phyloP scores from a whole-genome alignment of 2,329 filamentous ascomycete genomes.

The Neodidymelliopsis sp. region DNA sequence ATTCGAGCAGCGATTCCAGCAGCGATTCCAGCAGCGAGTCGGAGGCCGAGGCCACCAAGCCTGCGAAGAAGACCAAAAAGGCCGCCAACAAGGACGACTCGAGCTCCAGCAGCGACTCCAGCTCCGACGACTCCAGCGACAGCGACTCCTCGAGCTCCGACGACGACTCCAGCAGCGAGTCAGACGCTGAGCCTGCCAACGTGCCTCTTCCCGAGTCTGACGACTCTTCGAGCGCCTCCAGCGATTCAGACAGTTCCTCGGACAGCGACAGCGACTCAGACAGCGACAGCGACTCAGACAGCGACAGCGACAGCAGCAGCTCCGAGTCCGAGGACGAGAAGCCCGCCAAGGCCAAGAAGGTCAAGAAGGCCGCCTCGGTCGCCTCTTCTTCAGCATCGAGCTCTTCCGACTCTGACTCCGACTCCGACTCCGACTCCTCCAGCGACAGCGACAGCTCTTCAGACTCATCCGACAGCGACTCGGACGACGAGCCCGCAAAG shows the following conservation, averaged over 20 bases:
- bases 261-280: conserved; percentile 31
- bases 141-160: conserved; percentile 28
- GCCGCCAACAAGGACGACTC: conserved; percentile 21
- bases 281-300: conserved; percentile 28
- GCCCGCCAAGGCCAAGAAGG: conserved; percentile 26
- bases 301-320: conserved; percentile 25
- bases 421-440: conserved; percentile 28
- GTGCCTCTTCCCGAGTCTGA: conserved; percentile 38
- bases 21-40: conserved; percentile 39
- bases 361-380: conserved; percentile 36
- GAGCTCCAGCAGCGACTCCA: conserved; percentile 24
- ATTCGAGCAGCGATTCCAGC: conserved; percentile 35
- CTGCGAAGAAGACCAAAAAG: conserved; percentile 27
- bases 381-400: conserved; percentile 43
- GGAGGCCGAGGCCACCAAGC: conserved; percentile 38
- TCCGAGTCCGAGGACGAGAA: conserved; percentile 37
- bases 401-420: conserved; percentile 34
- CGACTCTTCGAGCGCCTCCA: conserved; percentile 36
- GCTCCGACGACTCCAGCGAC: conserved; percentile 23
- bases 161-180: conserved; percentile 33
- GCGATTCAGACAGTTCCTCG: conserved; percentile 31
- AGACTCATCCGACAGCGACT: conserved; percentile 36
- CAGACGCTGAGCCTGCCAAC: conserved; percentile 36
- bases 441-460: no score
- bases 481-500: conserved; percentile 26